Evolutionary conservation across 495 filamentous ascomycete genomes (phyloP).

Genomic region (Haplographium delicatum): DNA sequence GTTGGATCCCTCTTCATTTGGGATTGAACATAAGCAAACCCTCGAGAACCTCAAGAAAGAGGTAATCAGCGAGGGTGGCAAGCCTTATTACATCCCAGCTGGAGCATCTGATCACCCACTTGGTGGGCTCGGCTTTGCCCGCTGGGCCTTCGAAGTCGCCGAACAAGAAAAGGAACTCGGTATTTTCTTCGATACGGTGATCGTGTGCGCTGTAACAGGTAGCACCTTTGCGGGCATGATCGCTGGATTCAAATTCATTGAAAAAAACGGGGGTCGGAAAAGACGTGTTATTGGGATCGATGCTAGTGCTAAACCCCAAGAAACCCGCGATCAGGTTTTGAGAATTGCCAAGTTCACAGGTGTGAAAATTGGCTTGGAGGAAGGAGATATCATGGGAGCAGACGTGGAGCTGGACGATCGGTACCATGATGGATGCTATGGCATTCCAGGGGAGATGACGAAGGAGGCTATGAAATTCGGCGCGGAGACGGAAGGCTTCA

Average conservation of each 20-base stretch:
- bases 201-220: conserved; percentile 60
- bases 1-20: conserved; percentile 45
- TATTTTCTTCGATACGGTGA: conserved; percentile 53
- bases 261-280: conserved; percentile 38
- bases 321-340: conserved; percentile 53
- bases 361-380: conserved; percentile 48
- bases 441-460: conserved; percentile 51
- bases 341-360: conserved; percentile 54
- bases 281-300: conserved; percentile 56
- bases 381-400: conserved; percentile 46
- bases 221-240: conserved; percentile 59
- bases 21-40: conserved; percentile 55
- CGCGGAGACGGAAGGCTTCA: conserved; percentile 56
- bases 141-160: conserved; percentile 58
- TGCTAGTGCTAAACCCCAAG: conserved; percentile 49
- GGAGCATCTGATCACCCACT: conserved; percentile 62
- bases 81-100: conserved; percentile 60
- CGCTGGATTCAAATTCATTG: conserved; percentile 54
- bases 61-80: conserved; percentile 38
- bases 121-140: conserved; percentile 58
- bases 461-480: conserved; percentile 57
- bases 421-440: conserved; percentile 58
- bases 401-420: conserved; percentile 56
- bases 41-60: conserved; percentile 42
- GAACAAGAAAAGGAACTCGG: conserved; percentile 52